A percentile compares a stretch with the other conserved stretches of the same genome.
Evolutionary conservation across 2,329 filamentous ascomycete genomes (phyloP).

Genomic region (Sporothrix protearum): DNA sequence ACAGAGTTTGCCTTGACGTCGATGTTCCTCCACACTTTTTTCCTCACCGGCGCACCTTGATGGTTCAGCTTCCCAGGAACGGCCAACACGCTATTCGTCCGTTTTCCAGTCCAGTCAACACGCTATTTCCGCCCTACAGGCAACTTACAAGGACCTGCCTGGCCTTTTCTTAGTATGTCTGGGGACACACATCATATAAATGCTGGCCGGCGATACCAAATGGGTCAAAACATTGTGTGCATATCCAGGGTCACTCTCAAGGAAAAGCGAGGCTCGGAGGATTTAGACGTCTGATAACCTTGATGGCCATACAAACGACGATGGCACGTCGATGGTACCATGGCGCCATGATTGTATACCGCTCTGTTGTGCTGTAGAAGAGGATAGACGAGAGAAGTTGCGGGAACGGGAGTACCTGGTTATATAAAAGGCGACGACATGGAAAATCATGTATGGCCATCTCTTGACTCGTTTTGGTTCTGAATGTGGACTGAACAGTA

Average conservation of each 20-base stretch:
- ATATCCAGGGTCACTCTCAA: background rate
- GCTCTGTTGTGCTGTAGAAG: too few species aligned
- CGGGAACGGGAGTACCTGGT: background rate
- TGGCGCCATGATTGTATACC: background rate
- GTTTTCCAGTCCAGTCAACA: background rate
- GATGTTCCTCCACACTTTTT: background rate
- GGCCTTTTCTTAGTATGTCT: background rate
- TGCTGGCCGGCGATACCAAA: background rate
- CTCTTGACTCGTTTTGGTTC: background rate
- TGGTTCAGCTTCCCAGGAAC: slow-evolving; percentile 5
- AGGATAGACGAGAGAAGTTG: background rate
- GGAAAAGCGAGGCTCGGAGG: background rate
- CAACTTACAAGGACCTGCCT: too few species aligned
- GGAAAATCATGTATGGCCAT: background rate
- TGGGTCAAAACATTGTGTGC: too few species aligned
- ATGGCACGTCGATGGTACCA: background rate
- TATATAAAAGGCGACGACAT: slow-evolving; percentile 1
- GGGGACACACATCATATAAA: slow-evolving; percentile 3
- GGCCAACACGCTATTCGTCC: slow-evolving; percentile 2
- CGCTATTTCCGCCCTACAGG: background rate
- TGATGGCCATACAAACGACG: slow-evolving; percentile 2
- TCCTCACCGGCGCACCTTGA: background rate
- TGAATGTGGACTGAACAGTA: background rate
- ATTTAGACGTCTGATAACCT: background rate
- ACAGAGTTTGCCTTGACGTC: background rate